A percentile compares a stretch with the other conserved stretches of the same genome.
Conservation (phyloP, 148 eudicot species). For the Tetragonia tetragonoides region DNA sequence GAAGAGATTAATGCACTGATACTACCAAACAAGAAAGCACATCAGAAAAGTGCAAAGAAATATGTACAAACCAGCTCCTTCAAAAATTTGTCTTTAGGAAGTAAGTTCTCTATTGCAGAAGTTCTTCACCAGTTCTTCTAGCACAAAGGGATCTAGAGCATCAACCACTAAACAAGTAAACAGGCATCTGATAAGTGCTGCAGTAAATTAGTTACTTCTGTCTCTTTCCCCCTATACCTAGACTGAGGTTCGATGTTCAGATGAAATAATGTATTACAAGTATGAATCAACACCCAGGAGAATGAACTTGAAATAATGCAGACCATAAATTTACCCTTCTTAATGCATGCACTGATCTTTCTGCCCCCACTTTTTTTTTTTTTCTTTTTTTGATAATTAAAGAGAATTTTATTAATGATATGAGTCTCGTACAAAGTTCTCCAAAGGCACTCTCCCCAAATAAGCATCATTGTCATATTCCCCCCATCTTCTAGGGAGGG, state of each 20-base stretch:
- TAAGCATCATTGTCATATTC: no score
- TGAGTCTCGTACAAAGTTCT: no score
- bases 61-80: conserved; percentile 86
- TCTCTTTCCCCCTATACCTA: conserved; percentile 97
- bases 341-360: neutral
- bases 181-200: conserved; percentile 97
- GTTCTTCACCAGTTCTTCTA: conserved; percentile 89
- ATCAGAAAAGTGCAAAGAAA: neutral
- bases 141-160: conserved; percentile 96
- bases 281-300: neutral
- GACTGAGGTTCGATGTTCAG: conserved; percentile 43
- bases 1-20: neutral
- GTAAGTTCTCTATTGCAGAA: conserved; percentile 94
- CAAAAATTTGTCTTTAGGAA: conserved; percentile 94
- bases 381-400: no score
- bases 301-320: neutral
- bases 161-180: conserved; percentile 97
- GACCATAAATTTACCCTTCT: neutral
- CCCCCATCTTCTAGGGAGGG: no score
- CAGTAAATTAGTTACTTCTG: conserved; percentile 81
- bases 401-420: no score
- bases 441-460: no score
- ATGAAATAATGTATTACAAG: conserved; percentile 16
- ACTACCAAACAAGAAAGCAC: conserved; percentile 15
- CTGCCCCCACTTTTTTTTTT: no score